Evolutionary conservation across 202 grass and related monocot genomes (phyloP).

Genomic region (Carex arenaria): DNA sequence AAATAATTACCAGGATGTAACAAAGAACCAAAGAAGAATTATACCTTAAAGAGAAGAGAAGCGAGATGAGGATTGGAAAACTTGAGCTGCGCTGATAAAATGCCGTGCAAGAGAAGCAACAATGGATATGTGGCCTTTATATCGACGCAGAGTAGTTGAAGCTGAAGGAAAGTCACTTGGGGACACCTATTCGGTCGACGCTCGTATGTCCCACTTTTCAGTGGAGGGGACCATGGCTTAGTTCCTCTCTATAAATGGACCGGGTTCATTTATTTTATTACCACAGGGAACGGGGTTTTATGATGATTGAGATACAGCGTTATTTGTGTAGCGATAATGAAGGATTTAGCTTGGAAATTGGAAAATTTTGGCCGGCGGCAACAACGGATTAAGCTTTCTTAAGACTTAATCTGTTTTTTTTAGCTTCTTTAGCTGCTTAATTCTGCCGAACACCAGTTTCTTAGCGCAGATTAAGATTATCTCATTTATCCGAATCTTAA

Average conservation of each 20-base stretch:
- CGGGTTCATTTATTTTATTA: background rate
- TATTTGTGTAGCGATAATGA: background rate
- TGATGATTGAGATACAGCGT: background rate
- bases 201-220: background rate
- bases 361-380: too few species aligned
- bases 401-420: too few species aligned
- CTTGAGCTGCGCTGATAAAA: background rate
- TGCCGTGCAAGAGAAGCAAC: constrained; percentile 13
- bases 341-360: background rate
- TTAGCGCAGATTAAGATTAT: too few species aligned
- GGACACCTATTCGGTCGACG: background rate
- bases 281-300: background rate
- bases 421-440: too few species aligned
- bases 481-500: too few species aligned
- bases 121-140: background rate
- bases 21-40: background rate
- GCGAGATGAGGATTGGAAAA: constrained; percentile 8
- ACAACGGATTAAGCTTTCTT: too few species aligned
- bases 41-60: background rate
- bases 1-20: background rate
- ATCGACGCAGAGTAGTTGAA: background rate
- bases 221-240: background rate
- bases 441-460: too few species aligned
- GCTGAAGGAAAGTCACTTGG: background rate
- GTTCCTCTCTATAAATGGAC: background rate